These are phyloP conservation scores for Solanum lycopersicoides DNA, from an alignment of 257 asterid species.

Conservation along the genomic window DNA sequence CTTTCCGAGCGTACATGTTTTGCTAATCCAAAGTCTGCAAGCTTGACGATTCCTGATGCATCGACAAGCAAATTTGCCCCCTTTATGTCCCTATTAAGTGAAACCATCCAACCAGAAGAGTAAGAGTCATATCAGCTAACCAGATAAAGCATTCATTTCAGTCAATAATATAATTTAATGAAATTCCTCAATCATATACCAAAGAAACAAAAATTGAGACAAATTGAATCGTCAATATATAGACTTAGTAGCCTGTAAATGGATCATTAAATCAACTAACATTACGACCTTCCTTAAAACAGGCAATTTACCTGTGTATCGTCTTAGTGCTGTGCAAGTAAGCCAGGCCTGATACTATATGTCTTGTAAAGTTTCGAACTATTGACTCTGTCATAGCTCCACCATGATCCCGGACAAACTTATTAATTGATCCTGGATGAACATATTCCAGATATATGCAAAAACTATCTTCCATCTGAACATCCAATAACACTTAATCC, in stretches of 20 bases:
- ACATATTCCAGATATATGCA: constrained; percentile 93
- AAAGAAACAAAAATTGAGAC: background rate
- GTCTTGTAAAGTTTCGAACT: constrained; percentile 82
- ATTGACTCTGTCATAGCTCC: constrained; percentile 83
- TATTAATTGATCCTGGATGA: constrained; percentile 80
- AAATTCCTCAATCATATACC: background rate
- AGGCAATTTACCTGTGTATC: constrained; percentile 55
- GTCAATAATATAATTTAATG: background rate
- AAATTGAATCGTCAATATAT: background rate
- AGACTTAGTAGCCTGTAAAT: background rate
- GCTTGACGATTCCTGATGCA: constrained; percentile 75
- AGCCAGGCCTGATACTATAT: constrained; percentile 77
- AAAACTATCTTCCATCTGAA: constrained; percentile 72
- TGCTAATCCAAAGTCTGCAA: constrained; percentile 94
- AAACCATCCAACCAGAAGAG: background rate
- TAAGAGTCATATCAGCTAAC: background rate
- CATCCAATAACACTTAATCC: background rate
- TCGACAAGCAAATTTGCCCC: constrained; percentile 89
- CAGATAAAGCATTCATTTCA: background rate
- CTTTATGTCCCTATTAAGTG: constrained; percentile 65
- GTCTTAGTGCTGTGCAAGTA: constrained; percentile 71
- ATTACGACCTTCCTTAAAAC: background rate
- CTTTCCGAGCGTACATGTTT: constrained; percentile 51
- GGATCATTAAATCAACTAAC: background rate
- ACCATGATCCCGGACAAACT: constrained; percentile 53